Conservation (phyloP, 495 filamentous ascomycete genomes). For the Copromyces sp. region DNA sequence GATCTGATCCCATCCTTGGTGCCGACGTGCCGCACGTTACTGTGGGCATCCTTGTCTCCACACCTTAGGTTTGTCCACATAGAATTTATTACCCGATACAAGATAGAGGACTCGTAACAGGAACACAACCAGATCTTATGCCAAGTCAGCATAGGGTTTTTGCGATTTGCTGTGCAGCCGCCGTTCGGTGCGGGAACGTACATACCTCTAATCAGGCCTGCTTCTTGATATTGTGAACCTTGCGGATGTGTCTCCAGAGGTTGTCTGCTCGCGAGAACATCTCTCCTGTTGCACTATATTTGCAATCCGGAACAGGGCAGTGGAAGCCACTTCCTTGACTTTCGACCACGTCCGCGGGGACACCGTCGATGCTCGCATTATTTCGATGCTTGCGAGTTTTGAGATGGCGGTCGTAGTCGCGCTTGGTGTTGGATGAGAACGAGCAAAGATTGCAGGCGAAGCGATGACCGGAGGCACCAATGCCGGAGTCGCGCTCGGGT, state of each 20-base stretch:
- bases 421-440: background rate
- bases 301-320: background rate
- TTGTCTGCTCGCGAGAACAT: background rate
- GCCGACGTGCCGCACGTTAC: too few species aligned
- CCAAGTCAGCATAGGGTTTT: background rate
- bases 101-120: too few species aligned
- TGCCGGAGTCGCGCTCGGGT: background rate
- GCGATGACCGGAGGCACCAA: background rate
- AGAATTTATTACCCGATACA: too few species aligned
- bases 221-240: background rate
- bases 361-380: background rate
- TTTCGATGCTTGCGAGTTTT: background rate
- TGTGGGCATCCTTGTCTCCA: too few species aligned
- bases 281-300: background rate
- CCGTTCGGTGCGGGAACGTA: background rate
- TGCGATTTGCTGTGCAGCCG: background rate
- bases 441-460: background rate
- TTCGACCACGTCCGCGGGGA: background rate
- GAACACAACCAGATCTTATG: background rate
- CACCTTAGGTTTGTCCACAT: too few species aligned
- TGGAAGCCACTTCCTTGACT: background rate
- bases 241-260: background rate
- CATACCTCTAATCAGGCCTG: background rate
- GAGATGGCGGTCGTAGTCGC: background rate
- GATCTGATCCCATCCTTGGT: too few species aligned